Base-by-base conservation (phyloP, 164 flowering plant species). In the Protea cynaroides region DNA sequence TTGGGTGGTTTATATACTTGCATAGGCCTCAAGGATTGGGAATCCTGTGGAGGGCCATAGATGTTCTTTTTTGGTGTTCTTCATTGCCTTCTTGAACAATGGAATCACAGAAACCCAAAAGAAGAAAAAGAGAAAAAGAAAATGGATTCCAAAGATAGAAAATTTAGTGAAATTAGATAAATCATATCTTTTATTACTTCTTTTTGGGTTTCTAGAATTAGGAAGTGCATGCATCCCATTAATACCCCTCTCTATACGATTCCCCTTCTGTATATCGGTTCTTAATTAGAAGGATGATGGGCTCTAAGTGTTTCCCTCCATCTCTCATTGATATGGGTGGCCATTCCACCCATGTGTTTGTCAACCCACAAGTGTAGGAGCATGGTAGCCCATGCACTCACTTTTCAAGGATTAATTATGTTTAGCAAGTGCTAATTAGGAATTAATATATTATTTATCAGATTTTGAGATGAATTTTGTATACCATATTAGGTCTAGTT, bases 41-140 rank as follows among this genome's bases (percentile, higher is more conserved):
- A 75, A 73, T 74, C 76, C 47, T 56, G 61, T 74, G 76, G 79
- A 79, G 74, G 79, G 82, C 58, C 74, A 81, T 66, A 81, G 63
- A 60, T 66, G 67, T 71, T 67, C 81, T 80, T 82, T 82, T 29
- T 79, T 82, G 72, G 82, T 73, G 78, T 73, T 80, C 81, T 49
- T 78, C 63, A 71, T 63, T 57, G 61, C 62, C 72, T 59, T 71
- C 73, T 79, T 78, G 80, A 82, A 74, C 76, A 74, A 55, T 78
- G 84, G 74, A 76, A 74, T 70, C 71, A 63, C 59, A 54, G 18
- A 60, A 74, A 71, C 67, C 69, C 63, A 71, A 75, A 81, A 75
- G 72, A 73, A 70, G 61, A 51, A 75, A 72, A 72, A 76, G 70
- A 77, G 67, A 36, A 37, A 61, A 61, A 78, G 62, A 59, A 74